Percentiles rank a stretch among this genome's conserved stretches.
These are phyloP conservation scores for Galeopsis tetrahit DNA, from an alignment of 257 asterid genomes.

Conservation along the genomic window DNA sequence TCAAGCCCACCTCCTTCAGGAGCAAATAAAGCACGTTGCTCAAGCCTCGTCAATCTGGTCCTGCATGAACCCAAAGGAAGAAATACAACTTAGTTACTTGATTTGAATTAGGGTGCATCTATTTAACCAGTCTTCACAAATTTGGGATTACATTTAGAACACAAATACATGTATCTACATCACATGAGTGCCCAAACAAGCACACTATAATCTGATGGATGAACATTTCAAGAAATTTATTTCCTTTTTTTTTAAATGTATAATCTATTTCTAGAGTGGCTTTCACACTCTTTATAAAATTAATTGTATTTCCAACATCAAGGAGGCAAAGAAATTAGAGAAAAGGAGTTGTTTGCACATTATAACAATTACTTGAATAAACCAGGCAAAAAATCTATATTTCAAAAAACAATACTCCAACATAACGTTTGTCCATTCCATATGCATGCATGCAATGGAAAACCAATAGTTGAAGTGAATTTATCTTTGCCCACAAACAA, in stretches of 20 bases:
- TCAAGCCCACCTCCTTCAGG: constrained; percentile 58
- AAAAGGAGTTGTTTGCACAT: neutral
- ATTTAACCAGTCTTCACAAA: neutral
- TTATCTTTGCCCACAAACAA: neutral
- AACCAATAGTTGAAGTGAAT: neutral
- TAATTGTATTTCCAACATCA: neutral
- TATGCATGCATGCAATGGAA: neutral
- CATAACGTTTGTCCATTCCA: neutral
- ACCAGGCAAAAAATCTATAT: neutral
- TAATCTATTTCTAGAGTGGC: constrained; percentile 6
- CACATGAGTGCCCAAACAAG: neutral
- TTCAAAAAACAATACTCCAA: neutral
- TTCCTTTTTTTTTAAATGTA: neutral
- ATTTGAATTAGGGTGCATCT: constrained; percentile 1
- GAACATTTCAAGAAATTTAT: neutral
- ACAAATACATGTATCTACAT: neutral
- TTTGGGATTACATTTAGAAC: neutral
- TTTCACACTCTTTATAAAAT: neutral
- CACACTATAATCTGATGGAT: neutral
- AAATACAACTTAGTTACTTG: constrained; percentile 3
- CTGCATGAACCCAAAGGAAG: constrained; percentile 42
- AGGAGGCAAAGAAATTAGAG: neutral
- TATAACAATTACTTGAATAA: neutral
- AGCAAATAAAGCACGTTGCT: constrained; percentile 30
- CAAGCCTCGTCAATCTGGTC: constrained; percentile 63